Base-by-base conservation (phyloP, 1,139 yeast species). In the Candida tetrigidarum region DNA sequence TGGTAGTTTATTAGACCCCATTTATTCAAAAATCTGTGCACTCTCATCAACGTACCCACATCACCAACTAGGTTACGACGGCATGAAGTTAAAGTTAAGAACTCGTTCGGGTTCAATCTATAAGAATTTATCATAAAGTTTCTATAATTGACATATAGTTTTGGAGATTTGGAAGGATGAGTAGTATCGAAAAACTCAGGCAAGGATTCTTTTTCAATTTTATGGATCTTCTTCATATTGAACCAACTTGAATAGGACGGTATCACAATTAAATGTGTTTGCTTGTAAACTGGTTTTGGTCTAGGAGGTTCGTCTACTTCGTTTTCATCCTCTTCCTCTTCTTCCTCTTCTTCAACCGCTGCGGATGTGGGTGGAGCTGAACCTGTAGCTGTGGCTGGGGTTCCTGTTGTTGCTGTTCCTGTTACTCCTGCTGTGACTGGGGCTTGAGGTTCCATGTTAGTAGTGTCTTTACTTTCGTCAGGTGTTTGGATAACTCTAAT, bases 1-100 rank as follows among this genome's bases (percentile, higher is more conserved):
- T 93, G 99, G 62, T 95, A 95, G 64, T 95, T 95, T 46, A 95
- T 90, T 47, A 95, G 73, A 0, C 99, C 99, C 99, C 99, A 95
- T 64, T 87, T 89, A 60, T 83, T 92, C 52, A 95, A 74, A 60
- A 95, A 93, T 51, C 89, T 81, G 63, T 91, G 97, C 9, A 93
- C 82, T 52, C 99, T 79, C 80, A 93, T 83, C 49, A 95, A 78
- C 1, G 97, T 86, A 15, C 97, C 96, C 9, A 92, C 98, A 70
- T 95, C 99, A 34, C 99, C 99, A 18, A 91, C 95, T 50, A 95
- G 76, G 59, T 92, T 93, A 59, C 99, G 83, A 58, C 99, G 84
- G 49, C 96, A 89, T 0, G 98, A 95, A 0, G 99, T 93, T 45
- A 91, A 86, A 0, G 97, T 90, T 42, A 93, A 75, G 59, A 89